A percentile compares a stretch with the other conserved stretches of the same genome.
phyloP scores from a whole-genome alignment of 352 stramenopile species.

The Globisporangium uncinulatum region DNA sequence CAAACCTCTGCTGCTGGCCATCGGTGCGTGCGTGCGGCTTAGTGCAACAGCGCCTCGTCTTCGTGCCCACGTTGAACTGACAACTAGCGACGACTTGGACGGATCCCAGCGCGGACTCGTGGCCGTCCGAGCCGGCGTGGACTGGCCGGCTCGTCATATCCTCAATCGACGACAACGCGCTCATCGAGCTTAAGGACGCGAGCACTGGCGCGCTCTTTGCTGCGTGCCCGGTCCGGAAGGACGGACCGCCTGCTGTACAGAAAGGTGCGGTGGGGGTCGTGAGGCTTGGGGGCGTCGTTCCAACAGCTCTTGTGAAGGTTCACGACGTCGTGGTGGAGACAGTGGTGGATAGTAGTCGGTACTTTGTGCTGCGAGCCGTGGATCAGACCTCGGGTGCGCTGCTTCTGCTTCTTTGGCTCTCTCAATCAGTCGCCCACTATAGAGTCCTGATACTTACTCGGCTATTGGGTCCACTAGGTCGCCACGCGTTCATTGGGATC shows the following conservation, averaged over 20 bases:
- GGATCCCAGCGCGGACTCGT: conserved; percentile 46
- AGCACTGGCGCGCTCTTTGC: conserved; percentile 52
- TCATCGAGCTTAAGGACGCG: conserved; percentile 60
- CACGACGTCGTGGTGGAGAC: conserved; percentile 4
- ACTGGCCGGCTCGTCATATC: conserved; percentile 59
- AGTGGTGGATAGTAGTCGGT: conserved; percentile 89
- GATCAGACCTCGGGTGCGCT: conserved; percentile 68
- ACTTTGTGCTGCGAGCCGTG: conserved; percentile 91
- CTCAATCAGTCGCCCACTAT: no score
- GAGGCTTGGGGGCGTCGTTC: neutral
- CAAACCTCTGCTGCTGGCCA: conserved; percentile 54
- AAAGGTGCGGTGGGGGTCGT: conserved; percentile 30
- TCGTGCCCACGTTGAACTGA: no score
- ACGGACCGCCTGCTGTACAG: conserved; percentile 48
- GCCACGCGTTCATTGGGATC: conserved; percentile 92
- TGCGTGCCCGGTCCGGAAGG: conserved; percentile 51
- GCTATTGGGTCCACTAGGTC: conserved; percentile 23
- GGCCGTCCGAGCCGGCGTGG: conserved; percentile 55
- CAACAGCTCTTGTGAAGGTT: conserved; percentile 1
- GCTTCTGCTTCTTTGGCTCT: neutral
- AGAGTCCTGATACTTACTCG: neutral
- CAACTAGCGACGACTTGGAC: no score
- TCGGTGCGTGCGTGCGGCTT: conserved; percentile 20
- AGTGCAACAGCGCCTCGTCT: neutral
- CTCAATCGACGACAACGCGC: conserved; percentile 43